These are phyloP conservation scores for Xylaria flabelliformis DNA, from an alignment of 495 filamentous ascomycete species.

Conservation along the genomic window DNA sequence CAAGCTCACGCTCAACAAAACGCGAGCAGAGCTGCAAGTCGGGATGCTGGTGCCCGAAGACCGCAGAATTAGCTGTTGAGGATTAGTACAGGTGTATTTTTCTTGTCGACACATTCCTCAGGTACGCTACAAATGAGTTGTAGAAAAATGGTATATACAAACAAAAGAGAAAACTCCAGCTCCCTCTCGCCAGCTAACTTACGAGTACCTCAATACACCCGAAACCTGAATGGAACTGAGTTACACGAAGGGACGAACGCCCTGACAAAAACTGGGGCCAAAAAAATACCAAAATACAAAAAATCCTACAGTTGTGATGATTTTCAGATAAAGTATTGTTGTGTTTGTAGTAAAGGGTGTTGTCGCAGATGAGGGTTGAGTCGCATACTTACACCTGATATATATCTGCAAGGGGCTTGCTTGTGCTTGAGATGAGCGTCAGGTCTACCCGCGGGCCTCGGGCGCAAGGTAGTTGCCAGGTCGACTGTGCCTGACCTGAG, in stretches of 20 bases:
- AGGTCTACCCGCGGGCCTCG: slow-evolving; percentile 18
- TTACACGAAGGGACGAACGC: background rate
- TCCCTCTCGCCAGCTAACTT: background rate
- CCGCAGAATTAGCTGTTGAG: slow-evolving; percentile 17
- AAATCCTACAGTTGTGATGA: background rate
- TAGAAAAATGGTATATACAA: background rate
- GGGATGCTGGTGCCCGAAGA: slow-evolving; percentile 17
- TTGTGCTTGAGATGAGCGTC: slow-evolving; percentile 15
- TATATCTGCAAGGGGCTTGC: slow-evolving; percentile 14
- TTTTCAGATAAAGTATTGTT: too few species aligned
- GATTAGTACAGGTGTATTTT: slow-evolving; percentile 5
- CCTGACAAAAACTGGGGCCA: background rate
- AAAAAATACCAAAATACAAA: background rate
- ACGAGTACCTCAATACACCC: background rate
- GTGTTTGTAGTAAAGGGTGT: background rate
- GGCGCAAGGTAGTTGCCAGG: slow-evolving; percentile 14
- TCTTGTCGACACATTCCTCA: background rate
- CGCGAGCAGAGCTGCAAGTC: background rate
- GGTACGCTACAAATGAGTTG: background rate
- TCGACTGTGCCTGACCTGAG: slow-evolving; percentile 3
- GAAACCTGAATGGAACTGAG: background rate
- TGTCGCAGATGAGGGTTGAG: background rate
- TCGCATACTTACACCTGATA: slow-evolving; percentile 23
- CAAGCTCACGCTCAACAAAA: background rate
- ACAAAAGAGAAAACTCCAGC: background rate